Percentiles rank a stretch among this genome's conserved stretches.
Evolutionary conservation across 371 early-diverging fungal genomes (phyloP).

Genomic region (Actinomortierella wolfii): DNA sequence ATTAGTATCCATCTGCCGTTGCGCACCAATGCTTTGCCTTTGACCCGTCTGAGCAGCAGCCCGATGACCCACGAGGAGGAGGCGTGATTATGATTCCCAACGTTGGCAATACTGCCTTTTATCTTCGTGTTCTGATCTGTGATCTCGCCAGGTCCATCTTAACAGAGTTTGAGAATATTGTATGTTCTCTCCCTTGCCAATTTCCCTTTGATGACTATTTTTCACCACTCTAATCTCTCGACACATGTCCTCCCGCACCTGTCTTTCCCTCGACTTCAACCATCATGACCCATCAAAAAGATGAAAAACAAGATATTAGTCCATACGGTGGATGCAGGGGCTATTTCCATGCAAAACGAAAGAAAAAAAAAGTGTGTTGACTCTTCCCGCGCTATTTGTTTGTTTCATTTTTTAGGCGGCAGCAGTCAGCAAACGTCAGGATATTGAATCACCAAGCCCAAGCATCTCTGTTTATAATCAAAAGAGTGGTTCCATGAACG

Average conservation of each 20-base stretch:
- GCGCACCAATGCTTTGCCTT: constrained; percentile 83
- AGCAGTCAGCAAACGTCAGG: constrained; percentile 39
- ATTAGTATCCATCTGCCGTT: constrained; percentile 74
- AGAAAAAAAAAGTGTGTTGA: not conserved
- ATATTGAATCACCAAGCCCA: constrained; percentile 42
- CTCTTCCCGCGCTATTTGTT: not conserved
- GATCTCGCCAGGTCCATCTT: constrained; percentile 76
- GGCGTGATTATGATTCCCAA: constrained; percentile 83
- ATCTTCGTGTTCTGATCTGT: constrained; percentile 78
- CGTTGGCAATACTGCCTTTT: constrained; percentile 78
- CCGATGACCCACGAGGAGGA: constrained; percentile 68
- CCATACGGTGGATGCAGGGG: not conserved
- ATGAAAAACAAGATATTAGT: no score
- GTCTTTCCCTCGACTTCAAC: no score
- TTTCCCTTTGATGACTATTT: no score
- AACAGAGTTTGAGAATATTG: constrained; percentile 59
- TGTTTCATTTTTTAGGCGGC: constrained; percentile 17
- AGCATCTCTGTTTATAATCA: constrained; percentile 15
- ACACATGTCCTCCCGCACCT: no score
- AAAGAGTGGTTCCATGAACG: constrained; percentile 14
- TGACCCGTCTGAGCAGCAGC: constrained; percentile 76
- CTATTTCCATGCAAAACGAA: not conserved
- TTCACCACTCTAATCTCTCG: no score
- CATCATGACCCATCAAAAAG: no score
- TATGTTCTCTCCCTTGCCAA: constrained; percentile 17